Evolutionary conservation across 495 filamentous ascomycete species (phyloP), one percentile per base, ranked within the genome.

Genomic region (Penicillium steckii): DNA sequence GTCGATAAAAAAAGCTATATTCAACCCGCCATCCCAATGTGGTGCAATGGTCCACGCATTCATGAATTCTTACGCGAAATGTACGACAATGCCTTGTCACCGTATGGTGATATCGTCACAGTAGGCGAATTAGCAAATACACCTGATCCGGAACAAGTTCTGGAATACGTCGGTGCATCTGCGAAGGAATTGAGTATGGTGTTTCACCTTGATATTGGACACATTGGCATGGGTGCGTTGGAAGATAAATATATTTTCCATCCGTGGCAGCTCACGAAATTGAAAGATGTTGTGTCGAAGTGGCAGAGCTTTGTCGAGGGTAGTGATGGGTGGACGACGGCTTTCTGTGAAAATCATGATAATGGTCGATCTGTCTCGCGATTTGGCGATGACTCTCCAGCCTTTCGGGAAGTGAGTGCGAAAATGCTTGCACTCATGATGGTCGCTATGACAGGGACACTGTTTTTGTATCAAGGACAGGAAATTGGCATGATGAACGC

Each of bases 391-490:
- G 75, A 81, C 51, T 51, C 55, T 9, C 74, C 74, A 0, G 60
- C 72, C 29, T 57, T 56, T 17, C 71, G 81, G 21, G 65, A 65
- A 18, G 27, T 59, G 0, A 68, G 68, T 8, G 80, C 79, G 1
- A 88, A 88, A 58, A 72, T 84, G 60, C 66, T 88, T 7, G 76
- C 80, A 0, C 59, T 85, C 25, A 71, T 83, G 70, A 65, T 80
- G 57, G 60, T 68, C 23, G 66, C 77, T 4, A 55, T 86, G 48
- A 78, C 76, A 0, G 86, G 85, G 1, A 88, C 85, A 0, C 59
- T 86, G n/a, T 89, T 83, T 61, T 47, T 87, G 17, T 88, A 85
- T 55, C 84, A 89, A 50, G 86, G 86, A 1, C 82, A 89, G 57
- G 85, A 89, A 48, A 74, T 88, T 32, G 86, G 85, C 4, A 86